phyloP scores from a whole-genome alignment of 2,329 filamentous ascomycete genomes.

The Furcasterigmium furcatum region DNA sequence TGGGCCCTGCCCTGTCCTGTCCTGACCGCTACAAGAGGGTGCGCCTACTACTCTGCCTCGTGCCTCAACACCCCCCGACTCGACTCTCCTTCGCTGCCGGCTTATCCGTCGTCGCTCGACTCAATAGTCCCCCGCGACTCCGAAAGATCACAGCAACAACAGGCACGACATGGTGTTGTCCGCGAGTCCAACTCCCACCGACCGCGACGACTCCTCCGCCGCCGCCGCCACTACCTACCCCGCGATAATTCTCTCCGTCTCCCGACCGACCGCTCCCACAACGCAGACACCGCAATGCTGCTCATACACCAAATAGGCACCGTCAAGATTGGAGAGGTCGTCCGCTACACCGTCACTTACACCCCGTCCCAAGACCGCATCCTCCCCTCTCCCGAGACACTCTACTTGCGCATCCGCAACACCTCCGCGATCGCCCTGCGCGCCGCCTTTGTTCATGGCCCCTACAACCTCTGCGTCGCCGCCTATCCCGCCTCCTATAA shows the following conservation, averaged over 20 bases:
- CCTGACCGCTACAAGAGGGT: no score
- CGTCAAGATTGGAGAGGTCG: conserved; percentile 91
- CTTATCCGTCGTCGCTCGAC: no score
- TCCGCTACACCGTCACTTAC: conserved; percentile 90
- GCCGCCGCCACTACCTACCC: background rate
- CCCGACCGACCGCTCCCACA: background rate
- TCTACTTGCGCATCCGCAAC: conserved; percentile 88
- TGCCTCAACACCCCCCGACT: no score
- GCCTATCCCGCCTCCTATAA: conserved; percentile 82
- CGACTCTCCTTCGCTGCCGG: no score
- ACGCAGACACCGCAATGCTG: conserved; percentile 58
- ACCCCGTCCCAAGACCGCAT: conserved; percentile 86
- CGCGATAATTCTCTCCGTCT: background rate
- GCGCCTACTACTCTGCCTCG: no score
- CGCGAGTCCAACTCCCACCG: background rate
- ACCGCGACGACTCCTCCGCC: background rate
- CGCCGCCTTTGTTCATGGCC: conserved; percentile 93
- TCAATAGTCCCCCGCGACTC: no score
- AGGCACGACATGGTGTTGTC: background rate
- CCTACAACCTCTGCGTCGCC: conserved; percentile 85
- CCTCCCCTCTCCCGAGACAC: conserved; percentile 74
- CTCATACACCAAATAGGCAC: conserved; percentile 86
- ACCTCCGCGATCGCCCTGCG: conserved; percentile 85
- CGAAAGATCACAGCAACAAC: background rate
- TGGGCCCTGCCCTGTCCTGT: no score